Percentiles rank a stretch among this genome's conserved stretches.
These are phyloP conservation scores for Kitagawia praeruptora DNA, from an alignment of 129 eudicot species.

Conservation along the genomic window DNA sequence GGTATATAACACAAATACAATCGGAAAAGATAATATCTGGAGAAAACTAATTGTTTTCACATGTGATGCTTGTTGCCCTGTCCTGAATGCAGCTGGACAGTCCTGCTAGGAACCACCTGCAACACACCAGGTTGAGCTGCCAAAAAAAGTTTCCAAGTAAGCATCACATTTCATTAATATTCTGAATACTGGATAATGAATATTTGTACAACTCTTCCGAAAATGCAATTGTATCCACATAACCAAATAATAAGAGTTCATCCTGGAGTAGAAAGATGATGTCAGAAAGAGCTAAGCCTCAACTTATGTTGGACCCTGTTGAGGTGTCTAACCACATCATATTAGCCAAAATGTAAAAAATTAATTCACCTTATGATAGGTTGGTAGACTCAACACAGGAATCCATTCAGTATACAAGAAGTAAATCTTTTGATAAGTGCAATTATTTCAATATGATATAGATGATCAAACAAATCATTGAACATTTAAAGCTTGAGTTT, in stretches of 20 bases:
- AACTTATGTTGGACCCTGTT: neutral
- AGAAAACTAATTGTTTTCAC: neutral
- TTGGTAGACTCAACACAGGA: neutral
- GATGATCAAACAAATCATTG: neutral
- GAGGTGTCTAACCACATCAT: neutral
- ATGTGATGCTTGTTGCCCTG: constrained; percentile 13
- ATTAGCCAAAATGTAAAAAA: neutral
- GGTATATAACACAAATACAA: neutral
- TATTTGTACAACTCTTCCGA: neutral
- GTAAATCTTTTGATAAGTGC: neutral
- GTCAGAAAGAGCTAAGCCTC: neutral
- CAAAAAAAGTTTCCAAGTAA: neutral
- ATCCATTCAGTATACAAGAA: neutral
- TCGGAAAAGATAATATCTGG: neutral
- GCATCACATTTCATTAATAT: neutral
- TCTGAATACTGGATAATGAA: neutral
- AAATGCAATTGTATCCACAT: neutral
- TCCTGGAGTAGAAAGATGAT: neutral
- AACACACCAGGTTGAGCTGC: constrained; percentile 57
- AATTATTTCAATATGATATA: too few species aligned
- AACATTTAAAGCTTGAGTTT: neutral
- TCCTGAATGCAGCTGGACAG: constrained; percentile 40
- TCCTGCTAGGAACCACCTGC: constrained; percentile 35
- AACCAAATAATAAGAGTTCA: neutral
- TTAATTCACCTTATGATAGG: neutral